These are phyloP conservation scores for Detonula confervacea DNA, from an alignment of 352 stramenopile genomes.

Conservation along the genomic window DNA sequence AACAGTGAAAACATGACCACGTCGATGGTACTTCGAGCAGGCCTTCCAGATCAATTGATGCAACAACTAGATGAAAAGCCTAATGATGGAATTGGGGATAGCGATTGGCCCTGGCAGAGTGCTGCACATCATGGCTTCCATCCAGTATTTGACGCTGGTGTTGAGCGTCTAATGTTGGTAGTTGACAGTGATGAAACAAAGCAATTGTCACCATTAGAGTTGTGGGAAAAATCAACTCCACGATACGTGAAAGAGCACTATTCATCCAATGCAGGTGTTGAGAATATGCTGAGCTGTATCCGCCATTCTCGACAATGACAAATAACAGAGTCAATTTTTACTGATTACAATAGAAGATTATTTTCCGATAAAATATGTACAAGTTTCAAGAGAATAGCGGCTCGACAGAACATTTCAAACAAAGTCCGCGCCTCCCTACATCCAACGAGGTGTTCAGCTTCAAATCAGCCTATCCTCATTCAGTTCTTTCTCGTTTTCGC, in stretches of 20 bases:
- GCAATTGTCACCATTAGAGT: slow-evolving; percentile 3
- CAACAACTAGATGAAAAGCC: slow-evolving; percentile 10
- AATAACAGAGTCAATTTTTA: too few relatives aligned
- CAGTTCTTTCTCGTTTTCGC: slow-evolving; percentile 8
- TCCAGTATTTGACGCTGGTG: slow-evolving; percentile 59
- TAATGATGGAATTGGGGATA: background rate
- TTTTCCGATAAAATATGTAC: background rate
- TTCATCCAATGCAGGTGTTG: slow-evolving; percentile 38
- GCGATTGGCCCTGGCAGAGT: slow-evolving; percentile 18
- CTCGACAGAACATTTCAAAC: background rate
- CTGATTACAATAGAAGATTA: too few relatives aligned
- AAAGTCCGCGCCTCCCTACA: background rate
- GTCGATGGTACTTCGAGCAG: slow-evolving; percentile 31
- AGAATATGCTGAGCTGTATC: slow-evolving; percentile 37
- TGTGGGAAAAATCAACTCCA: slow-evolving; percentile 37
- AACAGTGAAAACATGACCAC: slow-evolving; percentile 4
- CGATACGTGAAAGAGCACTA: slow-evolving; percentile 45
- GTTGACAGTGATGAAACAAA: slow-evolving; percentile 18
- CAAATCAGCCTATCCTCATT: slow-evolving; percentile 39
- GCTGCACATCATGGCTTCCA: slow-evolving; percentile 31
- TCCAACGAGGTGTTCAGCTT: slow-evolving; percentile 1
- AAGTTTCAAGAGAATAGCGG: background rate
- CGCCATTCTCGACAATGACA: background rate
- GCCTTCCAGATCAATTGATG: slow-evolving; percentile 34
- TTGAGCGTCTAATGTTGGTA: slow-evolving; percentile 53